phyloP scores from a whole-genome alignment of 495 filamentous ascomycete species.

The Penicillium fimorum region DNA sequence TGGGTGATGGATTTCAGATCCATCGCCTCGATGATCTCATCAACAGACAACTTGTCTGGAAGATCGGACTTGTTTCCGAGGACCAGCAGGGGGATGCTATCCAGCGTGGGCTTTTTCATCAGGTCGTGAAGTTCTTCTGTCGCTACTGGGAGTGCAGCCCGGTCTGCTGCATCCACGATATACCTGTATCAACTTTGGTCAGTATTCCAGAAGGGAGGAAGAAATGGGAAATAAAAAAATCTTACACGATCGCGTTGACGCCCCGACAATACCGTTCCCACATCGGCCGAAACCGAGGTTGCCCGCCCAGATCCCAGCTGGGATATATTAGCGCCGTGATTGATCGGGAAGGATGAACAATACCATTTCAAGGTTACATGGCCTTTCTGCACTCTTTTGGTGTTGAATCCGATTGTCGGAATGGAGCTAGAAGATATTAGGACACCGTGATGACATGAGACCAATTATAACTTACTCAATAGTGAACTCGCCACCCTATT shows the following conservation, averaged over 20 bases:
- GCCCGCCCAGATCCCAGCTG: slow-evolving; percentile 95
- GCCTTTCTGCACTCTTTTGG: slow-evolving; percentile 96
- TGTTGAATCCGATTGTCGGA: slow-evolving; percentile 97
- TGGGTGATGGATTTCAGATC: slow-evolving; percentile 85
- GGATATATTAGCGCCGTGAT: slow-evolving; percentile 20
- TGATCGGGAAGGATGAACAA: slow-evolving; percentile 18
- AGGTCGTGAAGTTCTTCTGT: slow-evolving; percentile 88
- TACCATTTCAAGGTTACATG: slow-evolving; percentile 98
- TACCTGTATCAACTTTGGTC: slow-evolving; percentile 53
- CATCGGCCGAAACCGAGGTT: slow-evolving; percentile 96
- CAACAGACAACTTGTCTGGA: slow-evolving; percentile 79
- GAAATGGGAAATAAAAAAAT: background rate
- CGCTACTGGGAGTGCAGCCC: slow-evolving; percentile 75
- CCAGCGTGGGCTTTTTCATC: slow-evolving; percentile 79
- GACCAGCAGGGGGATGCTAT: slow-evolving; percentile 91
- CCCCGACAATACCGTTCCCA: slow-evolving; percentile 98
- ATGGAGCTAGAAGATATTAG: slow-evolving; percentile 71
- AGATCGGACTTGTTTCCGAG: slow-evolving; percentile 98
- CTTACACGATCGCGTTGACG: slow-evolving; percentile 94
- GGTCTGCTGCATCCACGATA: slow-evolving; percentile 91
- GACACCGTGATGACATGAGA: slow-evolving; percentile 28
- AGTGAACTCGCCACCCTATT: slow-evolving; percentile 94
- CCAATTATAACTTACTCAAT: slow-evolving; percentile 76
- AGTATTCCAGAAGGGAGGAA: slow-evolving; percentile 6
- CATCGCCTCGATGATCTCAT: slow-evolving; percentile 91